phyloP scores from a whole-genome alignment of 73 alveolate genomes.

The Symbiodinium natans region DNA sequence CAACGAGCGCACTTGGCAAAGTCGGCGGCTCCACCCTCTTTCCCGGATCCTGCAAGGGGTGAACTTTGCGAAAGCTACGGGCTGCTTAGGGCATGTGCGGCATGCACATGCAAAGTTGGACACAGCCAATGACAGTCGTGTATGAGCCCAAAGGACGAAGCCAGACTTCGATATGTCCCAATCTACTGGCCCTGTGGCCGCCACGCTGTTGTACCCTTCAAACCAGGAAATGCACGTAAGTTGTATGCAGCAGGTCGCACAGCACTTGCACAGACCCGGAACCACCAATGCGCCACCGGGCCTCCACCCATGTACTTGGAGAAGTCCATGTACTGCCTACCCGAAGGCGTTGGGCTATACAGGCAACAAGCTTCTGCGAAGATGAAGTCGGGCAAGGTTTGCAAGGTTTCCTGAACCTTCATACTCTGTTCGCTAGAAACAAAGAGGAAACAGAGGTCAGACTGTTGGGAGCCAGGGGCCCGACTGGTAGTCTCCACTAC shows the following conservation, averaged over 20 bases:
- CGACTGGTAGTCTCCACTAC: background rate
- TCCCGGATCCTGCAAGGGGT: background rate
- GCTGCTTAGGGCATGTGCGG: too few relatives aligned
- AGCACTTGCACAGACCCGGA: background rate
- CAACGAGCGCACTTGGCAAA: background rate
- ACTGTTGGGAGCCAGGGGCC: background rate
- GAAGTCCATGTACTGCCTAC: slow-evolving; percentile 67
- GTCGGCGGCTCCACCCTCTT: background rate
- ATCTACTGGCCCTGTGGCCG: background rate
- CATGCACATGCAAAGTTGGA: too few relatives aligned
- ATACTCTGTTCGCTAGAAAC: too few relatives aligned
- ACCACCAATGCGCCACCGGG: background rate
- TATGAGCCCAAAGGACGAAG: too few relatives aligned
- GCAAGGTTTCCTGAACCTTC: too few relatives aligned
- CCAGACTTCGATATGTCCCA: too few relatives aligned
- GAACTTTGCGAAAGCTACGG: too few relatives aligned
- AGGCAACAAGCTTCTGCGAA: too few relatives aligned
- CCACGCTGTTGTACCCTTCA: background rate
- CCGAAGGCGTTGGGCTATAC: background rate
- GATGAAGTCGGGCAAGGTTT: too few relatives aligned
- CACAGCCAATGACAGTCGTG: too few relatives aligned
- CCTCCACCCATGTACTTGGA: slow-evolving; percentile 66
- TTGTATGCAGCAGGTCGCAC: background rate
- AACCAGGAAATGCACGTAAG: background rate
- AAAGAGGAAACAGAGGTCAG: too few relatives aligned